phyloP scores from a whole-genome alignment of 176 grass and related monocot species.

The Triticum urartu region DNA sequence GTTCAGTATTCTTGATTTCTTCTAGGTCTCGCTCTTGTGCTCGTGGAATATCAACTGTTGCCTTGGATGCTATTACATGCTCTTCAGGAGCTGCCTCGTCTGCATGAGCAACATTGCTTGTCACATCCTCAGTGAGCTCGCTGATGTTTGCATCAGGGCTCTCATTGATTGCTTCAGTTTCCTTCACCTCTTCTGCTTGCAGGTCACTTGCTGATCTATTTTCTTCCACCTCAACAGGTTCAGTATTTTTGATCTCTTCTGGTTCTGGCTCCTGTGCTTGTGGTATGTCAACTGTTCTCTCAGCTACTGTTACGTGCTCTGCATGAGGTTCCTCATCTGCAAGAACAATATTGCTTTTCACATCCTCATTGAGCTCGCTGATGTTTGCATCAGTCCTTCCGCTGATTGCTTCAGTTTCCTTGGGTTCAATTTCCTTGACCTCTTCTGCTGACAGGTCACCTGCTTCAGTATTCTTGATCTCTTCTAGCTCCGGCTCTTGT shows the following conservation, averaged over 20 bases:
- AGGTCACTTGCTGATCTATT: background rate
- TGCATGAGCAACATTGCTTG: background rate
- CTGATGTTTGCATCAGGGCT: constrained; percentile 13
- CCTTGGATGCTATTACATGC: constrained; percentile 8
- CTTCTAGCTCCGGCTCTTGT: constrained; percentile 30
- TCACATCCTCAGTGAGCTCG: background rate
- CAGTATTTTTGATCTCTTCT: background rate
- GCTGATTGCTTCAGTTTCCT: constrained; percentile 18
- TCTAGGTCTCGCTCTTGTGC: constrained; percentile 14
- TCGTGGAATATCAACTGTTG: constrained; percentile 8
- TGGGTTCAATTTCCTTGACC: constrained; percentile 27
- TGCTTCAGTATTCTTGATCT: constrained; percentile 12
- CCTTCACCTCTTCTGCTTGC: background rate
- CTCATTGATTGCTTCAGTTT: constrained; percentile 16
- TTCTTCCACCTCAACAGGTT: background rate
- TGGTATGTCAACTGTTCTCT: background rate
- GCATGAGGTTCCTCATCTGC: background rate
- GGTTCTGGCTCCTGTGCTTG: background rate
- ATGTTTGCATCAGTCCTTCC: background rate
- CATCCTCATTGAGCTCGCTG: background rate
- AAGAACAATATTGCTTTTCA: background rate
- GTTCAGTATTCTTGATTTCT: constrained; percentile 11
- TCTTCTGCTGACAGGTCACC: constrained; percentile 12
- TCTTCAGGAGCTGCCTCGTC: constrained; percentile 6
- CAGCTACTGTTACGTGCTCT: background rate